A percentile compares a stretch with the other conserved stretches of the same genome.
These are phyloP conservation scores for Taiwanofungus camphoratus DNA, from an alignment of 1,284 basidiomycete species.

Conservation along the genomic window DNA sequence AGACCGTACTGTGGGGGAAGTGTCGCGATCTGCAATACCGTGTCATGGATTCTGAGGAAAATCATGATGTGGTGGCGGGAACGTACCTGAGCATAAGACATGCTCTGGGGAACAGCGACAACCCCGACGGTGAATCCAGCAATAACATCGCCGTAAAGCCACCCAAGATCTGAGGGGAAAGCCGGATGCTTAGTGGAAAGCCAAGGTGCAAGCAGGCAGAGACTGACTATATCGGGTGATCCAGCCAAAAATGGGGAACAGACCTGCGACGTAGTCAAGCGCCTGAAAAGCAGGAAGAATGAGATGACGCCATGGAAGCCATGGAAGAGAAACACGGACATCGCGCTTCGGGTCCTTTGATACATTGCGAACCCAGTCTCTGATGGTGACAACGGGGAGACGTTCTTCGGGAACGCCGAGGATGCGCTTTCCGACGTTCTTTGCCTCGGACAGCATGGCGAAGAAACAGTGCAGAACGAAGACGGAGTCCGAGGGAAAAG, in stretches of 20 bases:
- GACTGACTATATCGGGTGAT: conserved; percentile 75
- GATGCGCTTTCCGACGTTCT: conserved; percentile 50
- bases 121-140: conserved; percentile 90
- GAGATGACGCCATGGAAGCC: conserved; percentile 10
- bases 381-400: conserved; percentile 50
- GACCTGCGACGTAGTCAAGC: conserved; percentile 52
- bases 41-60: conserved; percentile 2
- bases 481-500: conserved; percentile 3
- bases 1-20: conserved; percentile 87
- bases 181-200: conserved; percentile 10
- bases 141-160: conserved; percentile 78
- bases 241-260: conserved; percentile 86
- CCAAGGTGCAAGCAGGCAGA: conserved; percentile 13
- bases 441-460: conserved; percentile 36
- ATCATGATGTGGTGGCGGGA: neutral
- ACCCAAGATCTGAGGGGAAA: conserved; percentile 49
- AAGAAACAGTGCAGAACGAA: conserved; percentile 4
- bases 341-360: conserved; percentile 38
- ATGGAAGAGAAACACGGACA: conserved; percentile 31
- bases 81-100: conserved; percentile 72
- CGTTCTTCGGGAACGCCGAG: conserved; percentile 56
- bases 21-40: conserved; percentile 75
- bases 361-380: conserved; percentile 44
- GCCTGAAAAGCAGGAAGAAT: conserved; percentile 33
- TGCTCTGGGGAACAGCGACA: conserved; percentile 85